These are phyloP conservation scores for Debaryomyces fabryi DNA, from an alignment of 1,139 yeast genomes.

Conservation along the genomic window DNA sequence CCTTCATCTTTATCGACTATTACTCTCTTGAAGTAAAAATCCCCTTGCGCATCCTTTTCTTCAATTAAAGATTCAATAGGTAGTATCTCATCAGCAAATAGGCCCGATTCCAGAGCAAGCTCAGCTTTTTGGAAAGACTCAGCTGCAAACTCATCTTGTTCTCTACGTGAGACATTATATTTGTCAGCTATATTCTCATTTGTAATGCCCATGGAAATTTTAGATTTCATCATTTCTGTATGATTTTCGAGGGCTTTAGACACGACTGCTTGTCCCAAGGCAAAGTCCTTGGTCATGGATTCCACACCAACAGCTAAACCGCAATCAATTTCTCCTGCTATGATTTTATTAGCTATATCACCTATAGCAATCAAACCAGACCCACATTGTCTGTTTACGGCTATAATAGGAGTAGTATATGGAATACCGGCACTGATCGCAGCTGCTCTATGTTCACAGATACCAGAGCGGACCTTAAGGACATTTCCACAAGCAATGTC, in stretches of 20 bases:
- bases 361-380: slow-evolving; percentile 90
- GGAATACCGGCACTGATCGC: slow-evolving; percentile 52
- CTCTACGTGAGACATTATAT: slow-evolving; percentile 63
- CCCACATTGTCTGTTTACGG: slow-evolving; percentile 91
- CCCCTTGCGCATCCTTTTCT: slow-evolving; percentile 53
- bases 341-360: slow-evolving; percentile 86
- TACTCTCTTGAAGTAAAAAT: slow-evolving; percentile 41
- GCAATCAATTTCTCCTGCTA: slow-evolving; percentile 82
- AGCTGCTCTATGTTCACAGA: slow-evolving; percentile 87
- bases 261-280: slow-evolving; percentile 66
- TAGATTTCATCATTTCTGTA: slow-evolving; percentile 34
- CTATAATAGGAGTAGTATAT: slow-evolving; percentile 69
- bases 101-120: slow-evolving; percentile 67
- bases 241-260: slow-evolving; percentile 47
- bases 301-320: slow-evolving; percentile 94
- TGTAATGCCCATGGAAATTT: slow-evolving; percentile 79
- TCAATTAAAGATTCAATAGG: slow-evolving; percentile 64
- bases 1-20: slow-evolving; percentile 83
- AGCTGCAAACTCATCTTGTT: slow-evolving; percentile 89
- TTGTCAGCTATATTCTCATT: slow-evolving; percentile 44
- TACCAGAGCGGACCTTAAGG: slow-evolving; percentile 88
- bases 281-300: slow-evolving; percentile 85
- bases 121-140: slow-evolving; percentile 83
- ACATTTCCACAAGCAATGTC: slow-evolving; percentile 91
- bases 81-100: slow-evolving; percentile 81